These are phyloP conservation scores for Balakata baccata DNA, from an alignment of 345 rosid species.

Conservation along the genomic window DNA sequence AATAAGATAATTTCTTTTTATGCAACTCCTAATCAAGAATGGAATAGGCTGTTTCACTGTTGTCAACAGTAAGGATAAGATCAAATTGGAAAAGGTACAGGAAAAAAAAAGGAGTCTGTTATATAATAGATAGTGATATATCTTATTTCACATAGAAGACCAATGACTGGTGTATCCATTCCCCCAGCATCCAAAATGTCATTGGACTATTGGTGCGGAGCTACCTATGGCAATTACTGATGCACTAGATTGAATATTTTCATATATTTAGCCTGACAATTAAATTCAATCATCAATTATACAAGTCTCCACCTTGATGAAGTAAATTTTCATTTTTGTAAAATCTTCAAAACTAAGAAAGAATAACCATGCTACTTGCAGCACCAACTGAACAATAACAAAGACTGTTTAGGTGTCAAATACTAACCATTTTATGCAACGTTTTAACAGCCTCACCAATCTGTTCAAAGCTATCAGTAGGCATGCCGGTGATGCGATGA, in stretches of 20 bases:
- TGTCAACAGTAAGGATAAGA: too few species aligned
- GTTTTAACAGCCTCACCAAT: slow-evolving; percentile 57
- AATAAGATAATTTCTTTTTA: too few species aligned
- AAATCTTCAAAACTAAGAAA: not conserved
- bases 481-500: slow-evolving; percentile 68
- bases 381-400: not conserved
- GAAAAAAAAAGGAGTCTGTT: too few species aligned
- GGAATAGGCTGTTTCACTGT: too few species aligned
- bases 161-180: slow-evolving; percentile 61
- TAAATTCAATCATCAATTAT: not conserved
- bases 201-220: too few species aligned
- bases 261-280: not conserved
- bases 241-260: not conserved
- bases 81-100: too few species aligned
- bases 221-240: not conserved
- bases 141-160: not conserved
- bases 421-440: slow-evolving; percentile 66
- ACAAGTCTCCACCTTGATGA: not conserved
- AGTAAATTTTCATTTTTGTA: not conserved
- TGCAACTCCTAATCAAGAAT: too few species aligned
- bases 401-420: not conserved
- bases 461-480: slow-evolving; percentile 72
- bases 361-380: not conserved
- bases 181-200: slow-evolving; percentile 95
- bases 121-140: too few species aligned